Evolutionary conservation across 306 rosid genomes (phyloP).

Genomic region (Ormosia emarginata): DNA sequence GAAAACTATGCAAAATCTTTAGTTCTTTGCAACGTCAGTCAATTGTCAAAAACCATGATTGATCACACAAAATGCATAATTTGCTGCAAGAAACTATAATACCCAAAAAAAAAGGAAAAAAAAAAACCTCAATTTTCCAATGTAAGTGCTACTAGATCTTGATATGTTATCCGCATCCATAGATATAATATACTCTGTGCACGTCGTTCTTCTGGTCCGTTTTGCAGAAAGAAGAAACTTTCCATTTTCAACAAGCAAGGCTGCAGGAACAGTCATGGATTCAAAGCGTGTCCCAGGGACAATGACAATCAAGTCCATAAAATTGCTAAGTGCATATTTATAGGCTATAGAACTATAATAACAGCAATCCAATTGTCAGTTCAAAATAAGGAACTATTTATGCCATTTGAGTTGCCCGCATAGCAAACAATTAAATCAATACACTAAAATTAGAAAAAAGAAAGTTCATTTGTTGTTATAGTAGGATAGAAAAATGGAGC

Average conservation of each 20-base stretch:
- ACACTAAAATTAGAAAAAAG: neutral
- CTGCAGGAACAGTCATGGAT: constrained; percentile 41
- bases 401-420: neutral
- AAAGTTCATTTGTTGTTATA: neutral
- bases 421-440: neutral
- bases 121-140: constrained; percentile 77
- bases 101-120: neutral
- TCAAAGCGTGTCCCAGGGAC: constrained; percentile 1
- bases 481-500: neutral
- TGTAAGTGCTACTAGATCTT: constrained; percentile 74
- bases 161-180: constrained; percentile 82
- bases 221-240: constrained; percentile 94
- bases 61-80: neutral
- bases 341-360: neutral
- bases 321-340: neutral
- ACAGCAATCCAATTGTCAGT: neutral
- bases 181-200: constrained; percentile 86
- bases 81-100: neutral
- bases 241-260: constrained; percentile 83
- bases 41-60: neutral
- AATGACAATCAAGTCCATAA: neutral
- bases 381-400: constrained; percentile 13
- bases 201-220: constrained; percentile 75
- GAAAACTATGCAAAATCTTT: neutral
- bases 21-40: neutral